Evolutionary conservation across 2,329 filamentous ascomycete species (phyloP), one percentile per base, ranked within the genome.

Genomic region (Capronia americana): DNA sequence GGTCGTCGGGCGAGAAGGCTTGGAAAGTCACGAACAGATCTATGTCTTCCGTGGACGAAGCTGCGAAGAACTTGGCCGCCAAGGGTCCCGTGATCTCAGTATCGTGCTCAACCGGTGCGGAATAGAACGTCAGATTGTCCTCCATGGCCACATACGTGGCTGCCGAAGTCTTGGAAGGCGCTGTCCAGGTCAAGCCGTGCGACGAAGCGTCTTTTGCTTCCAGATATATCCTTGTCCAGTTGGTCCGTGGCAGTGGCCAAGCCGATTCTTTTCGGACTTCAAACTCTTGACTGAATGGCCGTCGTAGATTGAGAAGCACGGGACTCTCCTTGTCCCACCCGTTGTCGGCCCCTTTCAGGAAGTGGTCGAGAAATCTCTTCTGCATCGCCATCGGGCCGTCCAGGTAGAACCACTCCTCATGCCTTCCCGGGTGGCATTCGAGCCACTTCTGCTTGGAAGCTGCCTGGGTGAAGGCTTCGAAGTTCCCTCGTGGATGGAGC

Each of bases 391-490:
- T 88, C 69, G 91, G 88, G 53, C 90, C 86, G 1, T 84, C 76
- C 74, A 91, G 90, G 77, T 91, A 92, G 74, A 91, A 91, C 0
- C 89, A 89, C 1, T 92, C 79, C 70, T 92, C 89, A 68, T 92
- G 89, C 0, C 89, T 82, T 1, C 90, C 89, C 0, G 86, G 88
- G 72, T 92, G 89, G 74, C 90, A 86, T 7, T 88, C 84, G 0
- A 92, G 81, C 70, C 89, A 92, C 75, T 92, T 92, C 67, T 88
- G 80, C 64, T 87, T 81, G 0, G 88, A 90, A 0, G 87, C 87
- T 0, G 89, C 88, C 51, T 87, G 82, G 1, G 79, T 48, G 70
- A 64, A 92, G 0, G 89, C 89, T 71, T 89, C 83, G 7, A 91
- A 82, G 69, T 92, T 92, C 2, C 89, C 89, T 5, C 89, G 82